Conservation (phyloP, 257 asterid species). For the Solanum peruvianum region DNA sequence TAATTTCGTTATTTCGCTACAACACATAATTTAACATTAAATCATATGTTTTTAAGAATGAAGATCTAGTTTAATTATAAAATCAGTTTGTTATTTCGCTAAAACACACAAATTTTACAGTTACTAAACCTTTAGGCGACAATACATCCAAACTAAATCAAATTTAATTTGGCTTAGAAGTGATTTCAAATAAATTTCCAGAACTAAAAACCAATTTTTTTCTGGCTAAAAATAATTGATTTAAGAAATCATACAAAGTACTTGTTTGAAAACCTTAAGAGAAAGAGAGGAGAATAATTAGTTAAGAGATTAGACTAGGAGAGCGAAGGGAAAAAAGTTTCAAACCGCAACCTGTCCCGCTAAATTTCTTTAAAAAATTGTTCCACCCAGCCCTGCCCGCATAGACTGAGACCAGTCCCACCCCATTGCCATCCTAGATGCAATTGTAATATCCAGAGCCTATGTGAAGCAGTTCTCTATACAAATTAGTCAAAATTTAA, state of each 20-base stretch:
- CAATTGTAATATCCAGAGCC: neutral
- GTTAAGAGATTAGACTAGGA: neutral
- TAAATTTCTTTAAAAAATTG: neutral
- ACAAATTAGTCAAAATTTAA: neutral
- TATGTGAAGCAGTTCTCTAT: neutral
- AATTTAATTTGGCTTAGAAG: no score
- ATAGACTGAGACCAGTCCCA: neutral
- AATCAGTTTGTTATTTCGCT: neutral
- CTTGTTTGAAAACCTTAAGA: neutral
- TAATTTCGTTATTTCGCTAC: no score
- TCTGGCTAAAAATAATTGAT: neutral
- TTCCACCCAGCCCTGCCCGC: neutral
- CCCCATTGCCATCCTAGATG: neutral
- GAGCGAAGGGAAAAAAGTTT: neutral
- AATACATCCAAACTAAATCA: neutral
- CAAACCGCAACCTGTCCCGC: neutral
- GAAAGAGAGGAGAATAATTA: neutral
- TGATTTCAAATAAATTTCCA: neutral
- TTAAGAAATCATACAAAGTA: neutral
- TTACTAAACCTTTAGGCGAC: neutral
- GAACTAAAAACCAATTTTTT: neutral
- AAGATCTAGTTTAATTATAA: no score
- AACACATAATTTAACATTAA: no score
- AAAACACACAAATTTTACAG: neutral
- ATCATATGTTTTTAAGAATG: no score